Evolutionary conservation across 2,329 filamentous ascomycete species (phyloP), one percentile per base, ranked within the genome.

Genomic region (Venturia effusa): DNA sequence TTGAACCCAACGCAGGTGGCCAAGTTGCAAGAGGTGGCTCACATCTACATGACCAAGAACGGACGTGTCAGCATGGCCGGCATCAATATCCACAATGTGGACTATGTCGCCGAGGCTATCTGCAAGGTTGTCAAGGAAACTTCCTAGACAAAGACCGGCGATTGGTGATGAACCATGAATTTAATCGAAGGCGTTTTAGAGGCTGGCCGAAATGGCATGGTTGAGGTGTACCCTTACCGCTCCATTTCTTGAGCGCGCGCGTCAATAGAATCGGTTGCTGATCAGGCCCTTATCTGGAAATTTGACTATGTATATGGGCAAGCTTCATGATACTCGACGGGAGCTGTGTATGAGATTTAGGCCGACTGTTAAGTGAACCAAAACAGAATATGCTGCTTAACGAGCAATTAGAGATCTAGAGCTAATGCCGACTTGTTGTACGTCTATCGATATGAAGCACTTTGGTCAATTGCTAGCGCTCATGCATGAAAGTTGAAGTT

Each of bases 31-130:
- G 80, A 85, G 66, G 84, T 89, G 61, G 84, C 81, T 66, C 90
- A 94, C 75, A 82, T 94, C 63, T 94, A 94, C 79, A 92, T 93
- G 80, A 97, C 93, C 68, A 97, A 97, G 84, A 99, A 99, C 73
- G 94, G 94, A 27, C 88, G 94, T 60, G 96, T 97, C 77, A 95
- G 90, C 74, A 97, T 99, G 93, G 94, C 94, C 5, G 94, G 94
- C n/a, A 79, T 97, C 68, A 97, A 97, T 77, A 89, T 90, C 32
- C 79, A 87, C 71, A 99, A 97, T 74, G 82, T 97, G 65, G 91
- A 96, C 64, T 96, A 97, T 78, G 89, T 97, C 71, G 94, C 92
- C 59, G 87, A 89, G 76, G 91, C 93, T 0, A 84, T 97, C 15
- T 88, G 97, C 74, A 88, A 88, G 75, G 89, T 93, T 39, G 90